phyloP scores from a whole-genome alignment of 78 protist species.

The Cavenderia fasciculata region DNA sequence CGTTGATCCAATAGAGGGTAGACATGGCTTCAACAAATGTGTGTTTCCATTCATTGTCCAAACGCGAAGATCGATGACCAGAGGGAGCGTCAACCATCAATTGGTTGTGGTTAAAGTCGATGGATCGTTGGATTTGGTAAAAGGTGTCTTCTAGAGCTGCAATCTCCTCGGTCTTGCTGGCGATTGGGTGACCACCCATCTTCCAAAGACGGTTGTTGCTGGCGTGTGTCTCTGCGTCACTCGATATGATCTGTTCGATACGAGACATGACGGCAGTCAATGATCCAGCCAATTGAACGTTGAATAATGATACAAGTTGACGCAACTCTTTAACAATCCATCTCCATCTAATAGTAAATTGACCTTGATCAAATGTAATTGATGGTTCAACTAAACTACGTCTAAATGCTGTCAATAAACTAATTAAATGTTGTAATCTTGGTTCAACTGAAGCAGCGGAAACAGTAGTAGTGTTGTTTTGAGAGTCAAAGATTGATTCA shows the following conservation, averaged over 20 bases:
- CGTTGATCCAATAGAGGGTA: conserved; percentile 64
- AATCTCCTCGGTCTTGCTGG: conserved; percentile 19
- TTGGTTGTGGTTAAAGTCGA: conserved; percentile 12
- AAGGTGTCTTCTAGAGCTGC: conserved; percentile 23
- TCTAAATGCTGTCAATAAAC: too few species aligned
- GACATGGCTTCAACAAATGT: conserved; percentile 53
- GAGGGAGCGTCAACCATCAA: conserved; percentile 35
- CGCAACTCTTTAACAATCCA: conserved; percentile 53
- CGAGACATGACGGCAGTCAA: not conserved
- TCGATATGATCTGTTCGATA: not conserved
- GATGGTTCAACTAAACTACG: not conserved
- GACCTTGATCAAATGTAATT: conserved; percentile 20
- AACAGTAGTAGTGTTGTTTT: too few species aligned
- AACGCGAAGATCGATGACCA: not conserved
- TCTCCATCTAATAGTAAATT: conserved; percentile 61
- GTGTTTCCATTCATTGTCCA: conserved; percentile 25
- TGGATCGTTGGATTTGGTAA: not conserved
- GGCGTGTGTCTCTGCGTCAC: not conserved
- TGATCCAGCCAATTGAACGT: not conserved
- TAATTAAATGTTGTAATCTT: too few species aligned
- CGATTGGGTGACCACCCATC: conserved; percentile 50
- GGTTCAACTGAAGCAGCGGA: too few species aligned
- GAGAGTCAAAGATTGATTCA: not conserved
- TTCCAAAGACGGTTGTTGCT: conserved; percentile 57
- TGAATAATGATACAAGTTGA: not conserved